Evolutionary conservation across 257 asterid genomes (phyloP), one percentile per base, ranked within the genome.

Genomic region (Linaria vulgaris): DNA sequence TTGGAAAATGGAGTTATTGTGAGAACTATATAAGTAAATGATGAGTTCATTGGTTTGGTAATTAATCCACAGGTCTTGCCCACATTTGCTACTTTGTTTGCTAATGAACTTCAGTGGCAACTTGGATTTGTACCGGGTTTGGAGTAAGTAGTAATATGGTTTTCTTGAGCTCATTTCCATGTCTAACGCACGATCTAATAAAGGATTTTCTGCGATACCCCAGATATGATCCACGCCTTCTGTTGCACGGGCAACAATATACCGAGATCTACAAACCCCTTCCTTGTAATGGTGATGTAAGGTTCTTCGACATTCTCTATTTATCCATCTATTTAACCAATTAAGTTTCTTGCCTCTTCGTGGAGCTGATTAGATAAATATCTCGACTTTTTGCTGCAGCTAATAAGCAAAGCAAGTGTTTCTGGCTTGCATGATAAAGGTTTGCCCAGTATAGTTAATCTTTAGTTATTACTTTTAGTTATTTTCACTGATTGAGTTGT

Each of bases 381-480:
- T 68, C 61, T 41, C 54, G 56, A 57, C 69, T 63, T 77, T 73
- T 60, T 59, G 52, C 13, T 71, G 83, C 95, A 94, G 99, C 71
- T 94, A 69, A 64, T 72, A 66, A 87, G 79, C 69, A 87, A 83
- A 80, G 73, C 86, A 23, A 72, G 82, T 59, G 66, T 94, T 48
- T 74, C 86, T 71, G 99, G 95, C 69, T 80, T 94, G 68, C 97
- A 94, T 34, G 99, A 94, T 74, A 90, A 94, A 87, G 99, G 99
- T 94, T 49, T 68, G 85, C 61, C 67, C 39, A 71, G 61, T 59
- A 22, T 65, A 39, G 66, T 37, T 64, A 56, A 34, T 47, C 68
- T 48, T 58, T 20, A 30, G 24, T 63, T n/a, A n/a, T 51, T 45
- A 12, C 48, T 43, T 38, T 51, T 58, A 58, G 41, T 31, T 57